Percentiles rank a stretch among this genome's conserved stretches.
Conservation (phyloP, 1,284 basidiomycete genomes). For the Rhodotorula sp. region DNA sequence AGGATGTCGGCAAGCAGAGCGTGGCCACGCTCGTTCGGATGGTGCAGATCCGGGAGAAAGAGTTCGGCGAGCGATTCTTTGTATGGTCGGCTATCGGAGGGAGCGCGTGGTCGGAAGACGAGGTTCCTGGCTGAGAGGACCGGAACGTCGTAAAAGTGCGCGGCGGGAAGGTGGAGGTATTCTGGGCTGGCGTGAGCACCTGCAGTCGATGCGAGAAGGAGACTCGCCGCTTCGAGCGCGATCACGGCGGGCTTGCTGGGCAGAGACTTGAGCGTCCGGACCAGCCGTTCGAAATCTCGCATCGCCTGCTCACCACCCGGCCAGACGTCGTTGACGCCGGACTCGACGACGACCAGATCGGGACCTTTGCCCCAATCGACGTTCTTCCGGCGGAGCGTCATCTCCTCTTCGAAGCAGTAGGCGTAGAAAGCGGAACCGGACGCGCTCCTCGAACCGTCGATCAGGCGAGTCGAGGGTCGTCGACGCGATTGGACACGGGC, state of each 20-base stretch:
- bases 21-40: slow-evolving; percentile 76
- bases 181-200: slow-evolving; percentile 26
- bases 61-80: slow-evolving; percentile 16
- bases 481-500: not conserved
- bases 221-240: slow-evolving; percentile 37
- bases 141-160: slow-evolving; percentile 40
- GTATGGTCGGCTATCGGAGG: not conserved
- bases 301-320: slow-evolving; percentile 28
- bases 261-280: slow-evolving; percentile 24
- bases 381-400: slow-evolving; percentile 31
- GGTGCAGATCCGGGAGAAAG: slow-evolving; percentile 76
- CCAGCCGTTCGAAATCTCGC: slow-evolving; percentile 34
- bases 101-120: slow-evolving; percentile 25
- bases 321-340: slow-evolving; percentile 42
- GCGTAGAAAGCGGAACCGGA: slow-evolving; percentile 40
- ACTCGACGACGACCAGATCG: slow-evolving; percentile 40
- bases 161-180: slow-evolving; percentile 36
- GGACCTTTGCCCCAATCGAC: slow-evolving; percentile 34
- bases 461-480: slow-evolving; percentile 27
- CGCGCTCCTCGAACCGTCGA: slow-evolving; percentile 40
- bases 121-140: slow-evolving; percentile 38
- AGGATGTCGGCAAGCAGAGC: slow-evolving; percentile 79
- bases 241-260: slow-evolving; percentile 38
- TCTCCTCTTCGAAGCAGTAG: slow-evolving; percentile 39
- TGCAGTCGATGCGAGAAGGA: slow-evolving; percentile 29